phyloP scores from a whole-genome alignment of 2,329 filamentous ascomycete genomes.

The Fusarium chaquense region DNA sequence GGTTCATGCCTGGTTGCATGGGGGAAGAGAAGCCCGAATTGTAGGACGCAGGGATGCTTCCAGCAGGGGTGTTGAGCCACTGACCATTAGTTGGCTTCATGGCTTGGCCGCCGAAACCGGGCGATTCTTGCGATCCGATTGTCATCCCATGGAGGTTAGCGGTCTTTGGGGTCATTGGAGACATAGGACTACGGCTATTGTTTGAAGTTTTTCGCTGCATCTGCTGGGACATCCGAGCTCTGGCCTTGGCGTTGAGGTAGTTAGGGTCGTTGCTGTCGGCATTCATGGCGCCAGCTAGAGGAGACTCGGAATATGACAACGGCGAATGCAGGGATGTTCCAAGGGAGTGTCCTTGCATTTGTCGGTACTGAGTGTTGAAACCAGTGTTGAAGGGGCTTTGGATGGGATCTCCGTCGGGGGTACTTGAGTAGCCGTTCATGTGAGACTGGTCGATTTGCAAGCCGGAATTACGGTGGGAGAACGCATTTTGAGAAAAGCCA shows the following conservation, averaged over 20 bases:
- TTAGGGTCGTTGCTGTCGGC: slow-evolving; percentile 64
- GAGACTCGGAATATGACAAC: slow-evolving; percentile 56
- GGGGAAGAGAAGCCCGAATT: slow-evolving; percentile 93
- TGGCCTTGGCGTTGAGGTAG: slow-evolving; percentile 72
- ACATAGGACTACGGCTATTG: slow-evolving; percentile 69
- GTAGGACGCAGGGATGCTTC: slow-evolving; percentile 84
- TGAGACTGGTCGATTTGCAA: slow-evolving; percentile 67
- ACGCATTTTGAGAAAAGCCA: slow-evolving; percentile 65
- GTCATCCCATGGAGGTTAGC: slow-evolving; percentile 78
- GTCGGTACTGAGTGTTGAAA: slow-evolving; percentile 84
- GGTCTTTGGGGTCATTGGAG: slow-evolving; percentile 88
- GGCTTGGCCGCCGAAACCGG: slow-evolving; percentile 80
- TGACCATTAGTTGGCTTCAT: slow-evolving; percentile 90
- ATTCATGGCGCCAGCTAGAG: slow-evolving; percentile 61
- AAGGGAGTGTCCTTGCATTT: slow-evolving; percentile 71
- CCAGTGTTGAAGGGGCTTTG: slow-evolving; percentile 87
- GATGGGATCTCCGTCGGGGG: slow-evolving; percentile 90
- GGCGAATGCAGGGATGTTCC: slow-evolving; percentile 62
- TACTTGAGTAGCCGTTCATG: slow-evolving; percentile 87
- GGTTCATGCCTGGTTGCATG: slow-evolving; percentile 74
- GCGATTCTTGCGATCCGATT: slow-evolving; percentile 74
- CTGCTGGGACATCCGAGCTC: slow-evolving; percentile 69
- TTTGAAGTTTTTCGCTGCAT: slow-evolving; percentile 81
- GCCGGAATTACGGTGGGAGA: slow-evolving; percentile 65
- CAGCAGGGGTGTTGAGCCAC: slow-evolving; percentile 87